Base-by-base conservation (phyloP, 2,329 filamentous ascomycete genomes). In the Hypoxylon sp. region DNA sequence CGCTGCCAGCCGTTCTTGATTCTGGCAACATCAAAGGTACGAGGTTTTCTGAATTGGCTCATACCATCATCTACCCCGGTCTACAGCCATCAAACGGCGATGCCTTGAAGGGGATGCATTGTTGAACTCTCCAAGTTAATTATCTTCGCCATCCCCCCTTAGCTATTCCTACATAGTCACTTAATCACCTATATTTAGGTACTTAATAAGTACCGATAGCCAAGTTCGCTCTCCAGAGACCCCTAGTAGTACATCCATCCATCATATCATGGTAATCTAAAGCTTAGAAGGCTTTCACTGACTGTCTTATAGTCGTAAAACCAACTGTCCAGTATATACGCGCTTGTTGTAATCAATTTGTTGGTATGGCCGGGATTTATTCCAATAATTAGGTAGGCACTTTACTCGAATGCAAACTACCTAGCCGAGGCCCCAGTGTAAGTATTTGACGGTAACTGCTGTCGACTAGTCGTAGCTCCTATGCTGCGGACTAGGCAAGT, bases 291-390 rank as follows among this genome's bases (percentile, higher is more conserved):
- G 4, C 22, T 9, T 11, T 5, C 44, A 24, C 55, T 61, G 11
- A 54, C 13, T 26, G 35, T 46, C 31, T 37, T 24, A n/a, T 4
- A 60, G 54, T n/a, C 42, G 29, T 51, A 37, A 55, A 53, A 37
- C n/a, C 9, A 46, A 44, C 50, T 24, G 17, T 5, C 11, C 11
- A 3, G 29, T 35, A 13, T 50, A 52, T 54, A 14, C 47, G 11
- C 13, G 24, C 17, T 22, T 13, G 10, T 6, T 5, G 37, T 31
- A 31, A 31, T 31, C 39, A 51, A 8, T n/a, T 35, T 35, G 14
- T 19, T 59, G 29, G 14, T 37, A 50, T 50, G 26, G 17, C n/a
- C 8, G n/a, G 17, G 44, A 35, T 48, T 47, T 14, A 47, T 46
- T 42, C 29, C 26, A 26, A 37, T n/a, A 14, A 22, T n/a, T n/a